Percentiles rank a stretch among this genome's conserved stretches.
Conservation (phyloP, 805 yeast species). For the Scheffersomyces ergatensis region DNA sequence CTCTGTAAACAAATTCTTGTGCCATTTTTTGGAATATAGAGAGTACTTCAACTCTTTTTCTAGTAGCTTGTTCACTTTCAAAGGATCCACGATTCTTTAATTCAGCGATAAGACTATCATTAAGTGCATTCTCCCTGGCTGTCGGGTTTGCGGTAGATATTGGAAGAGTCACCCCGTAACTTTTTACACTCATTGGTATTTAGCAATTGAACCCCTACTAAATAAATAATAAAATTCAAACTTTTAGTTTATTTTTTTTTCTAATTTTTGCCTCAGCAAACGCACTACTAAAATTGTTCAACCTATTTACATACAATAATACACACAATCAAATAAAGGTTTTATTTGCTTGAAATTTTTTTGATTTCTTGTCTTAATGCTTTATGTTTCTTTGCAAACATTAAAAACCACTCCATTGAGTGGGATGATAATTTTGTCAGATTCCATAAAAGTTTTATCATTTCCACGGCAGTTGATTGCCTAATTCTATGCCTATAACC, state of each 20-base stretch:
- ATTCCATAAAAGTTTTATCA: conserved; percentile 6
- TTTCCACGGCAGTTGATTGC: conserved; percentile 12
- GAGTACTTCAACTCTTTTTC: conserved; percentile 74
- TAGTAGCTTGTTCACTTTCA: conserved; percentile 82
- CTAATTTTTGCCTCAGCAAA: no score
- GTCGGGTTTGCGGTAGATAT: conserved; percentile 85
- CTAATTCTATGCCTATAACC: conserved; percentile 12
- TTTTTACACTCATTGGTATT: conserved; percentile 15
- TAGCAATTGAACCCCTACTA: conserved; percentile 14
- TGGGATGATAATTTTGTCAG: background rate
- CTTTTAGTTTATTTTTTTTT: no score
- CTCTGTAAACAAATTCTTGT: conserved; percentile 78
- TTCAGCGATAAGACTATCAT: conserved; percentile 75
- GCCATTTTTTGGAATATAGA: conserved; percentile 68
- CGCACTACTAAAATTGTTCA: no score
- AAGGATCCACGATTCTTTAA: conserved; percentile 82
- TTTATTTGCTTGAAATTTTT: no score
- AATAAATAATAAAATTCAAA: no score
- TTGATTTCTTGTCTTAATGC: conserved; percentile 4
- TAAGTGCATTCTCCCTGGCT: conserved; percentile 69
- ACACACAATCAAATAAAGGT: no score
- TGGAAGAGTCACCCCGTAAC: conserved; percentile 76
- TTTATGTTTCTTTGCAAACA: conserved; percentile 4
- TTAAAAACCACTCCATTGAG: conserved; percentile 6
- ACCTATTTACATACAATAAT: no score